Percentiles rank a stretch among this genome's conserved stretches.
Conservation (phyloP, 306 rosid species). For the Vigna hirtella region DNA sequence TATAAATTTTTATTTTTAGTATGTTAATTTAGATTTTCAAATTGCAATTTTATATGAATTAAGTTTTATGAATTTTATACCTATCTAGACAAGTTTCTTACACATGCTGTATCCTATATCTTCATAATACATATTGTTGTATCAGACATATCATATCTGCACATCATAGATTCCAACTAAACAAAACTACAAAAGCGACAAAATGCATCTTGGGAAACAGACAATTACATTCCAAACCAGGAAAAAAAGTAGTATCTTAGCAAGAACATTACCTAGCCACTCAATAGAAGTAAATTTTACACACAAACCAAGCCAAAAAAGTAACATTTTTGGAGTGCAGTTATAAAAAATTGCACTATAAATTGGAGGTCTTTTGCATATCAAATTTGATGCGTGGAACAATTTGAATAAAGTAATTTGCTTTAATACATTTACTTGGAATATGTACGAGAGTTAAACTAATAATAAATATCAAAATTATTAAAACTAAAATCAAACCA, state of each 20-base stretch:
- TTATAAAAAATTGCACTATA: background rate
- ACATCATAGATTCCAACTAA: background rate
- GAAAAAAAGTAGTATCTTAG: background rate
- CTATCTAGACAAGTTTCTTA: background rate
- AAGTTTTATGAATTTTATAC: background rate
- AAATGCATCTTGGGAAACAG: slow-evolving; percentile 8
- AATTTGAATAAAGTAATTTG: background rate
- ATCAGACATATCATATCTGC: background rate
- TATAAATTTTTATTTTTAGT: too few relatives aligned
- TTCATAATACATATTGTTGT: background rate
- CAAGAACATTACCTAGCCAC: background rate
- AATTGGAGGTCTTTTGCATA: background rate
- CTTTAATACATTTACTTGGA: background rate
- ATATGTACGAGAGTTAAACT: background rate
- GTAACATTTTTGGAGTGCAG: background rate
- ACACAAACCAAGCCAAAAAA: background rate
- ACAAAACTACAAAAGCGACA: slow-evolving; percentile 6
- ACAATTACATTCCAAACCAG: background rate
- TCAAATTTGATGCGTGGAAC: background rate
- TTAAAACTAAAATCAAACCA: slow-evolving; percentile 3
- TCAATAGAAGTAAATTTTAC: slow-evolving; percentile 12
- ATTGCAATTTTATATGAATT: background rate
- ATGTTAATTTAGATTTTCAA: too few relatives aligned
- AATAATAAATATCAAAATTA: background rate
- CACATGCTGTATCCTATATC: background rate